Conservation (phyloP, 495 filamentous ascomycete genomes). For the Lophiotrema nucula region DNA sequence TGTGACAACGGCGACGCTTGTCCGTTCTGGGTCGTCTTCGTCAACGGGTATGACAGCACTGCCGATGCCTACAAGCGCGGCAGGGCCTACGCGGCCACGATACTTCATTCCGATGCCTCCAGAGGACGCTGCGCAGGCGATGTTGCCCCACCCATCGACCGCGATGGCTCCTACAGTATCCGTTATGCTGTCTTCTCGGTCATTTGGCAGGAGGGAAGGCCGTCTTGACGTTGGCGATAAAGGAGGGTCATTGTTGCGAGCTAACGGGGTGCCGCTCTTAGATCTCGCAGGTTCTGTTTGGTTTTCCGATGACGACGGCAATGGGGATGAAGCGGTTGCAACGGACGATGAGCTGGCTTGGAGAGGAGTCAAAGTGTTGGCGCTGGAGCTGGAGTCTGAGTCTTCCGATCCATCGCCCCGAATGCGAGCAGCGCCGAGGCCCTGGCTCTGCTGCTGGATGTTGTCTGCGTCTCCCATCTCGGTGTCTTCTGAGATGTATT, state of each 20-base stretch:
- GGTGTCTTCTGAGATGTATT: constrained; percentile 11
- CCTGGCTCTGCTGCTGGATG: not conserved
- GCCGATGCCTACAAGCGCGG: constrained; percentile 87
- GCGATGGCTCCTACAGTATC: constrained; percentile 97
- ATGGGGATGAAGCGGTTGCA: not conserved
- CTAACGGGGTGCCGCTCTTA: constrained; percentile 12
- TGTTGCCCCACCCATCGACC: constrained; percentile 77
- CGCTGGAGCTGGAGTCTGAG: constrained; percentile 24
- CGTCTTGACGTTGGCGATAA: not conserved
- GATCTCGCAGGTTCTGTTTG: constrained; percentile 14
- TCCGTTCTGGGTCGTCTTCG: constrained; percentile 57
- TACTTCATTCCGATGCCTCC: constrained; percentile 99
- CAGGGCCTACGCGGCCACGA: constrained; percentile 83
- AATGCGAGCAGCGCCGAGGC: not conserved
- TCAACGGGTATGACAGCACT: constrained; percentile 78
- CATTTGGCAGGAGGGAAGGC: not conserved
- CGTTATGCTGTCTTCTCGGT: constrained; percentile 58
- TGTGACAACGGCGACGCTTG: constrained; percentile 73
- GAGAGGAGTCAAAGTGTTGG: constrained; percentile 1
- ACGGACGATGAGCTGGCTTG: not conserved
- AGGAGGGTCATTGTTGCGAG: constrained; percentile 18
- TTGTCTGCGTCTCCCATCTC: constrained; percentile 29
- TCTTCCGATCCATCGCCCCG: constrained; percentile 40
- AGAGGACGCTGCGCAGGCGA: constrained; percentile 95
- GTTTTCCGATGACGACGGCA: constrained; percentile 16